A percentile compares a stretch with the other conserved stretches of the same genome.
phyloP scores from a whole-genome alignment of 257 asterid species.

The Scutellaria barbata region DNA sequence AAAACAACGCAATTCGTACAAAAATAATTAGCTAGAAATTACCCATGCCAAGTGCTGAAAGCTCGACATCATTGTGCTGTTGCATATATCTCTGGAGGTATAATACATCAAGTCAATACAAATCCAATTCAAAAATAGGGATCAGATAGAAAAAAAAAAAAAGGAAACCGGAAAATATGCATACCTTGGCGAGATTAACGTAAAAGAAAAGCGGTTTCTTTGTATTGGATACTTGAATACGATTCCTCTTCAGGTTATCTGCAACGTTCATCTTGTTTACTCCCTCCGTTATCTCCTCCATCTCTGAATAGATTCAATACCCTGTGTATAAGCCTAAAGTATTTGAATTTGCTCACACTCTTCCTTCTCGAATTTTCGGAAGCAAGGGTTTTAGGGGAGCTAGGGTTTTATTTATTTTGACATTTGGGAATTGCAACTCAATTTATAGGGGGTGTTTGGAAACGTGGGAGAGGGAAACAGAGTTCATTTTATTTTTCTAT shows the following conservation, averaged over 20 bases:
- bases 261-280: constrained; percentile 55
- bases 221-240: constrained; percentile 83
- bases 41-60: constrained; percentile 96
- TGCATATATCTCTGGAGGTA: constrained; percentile 74
- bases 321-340: neutral
- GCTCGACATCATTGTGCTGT: constrained; percentile 82
- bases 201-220: constrained; percentile 84
- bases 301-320: constrained; percentile 16
- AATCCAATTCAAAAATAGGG: neutral
- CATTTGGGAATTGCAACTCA: constrained; percentile 33
- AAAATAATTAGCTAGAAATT: constrained; percentile 30
- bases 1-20: neutral
- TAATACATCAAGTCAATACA: constrained; percentile 20
- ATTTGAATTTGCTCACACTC: constrained; percentile 10
- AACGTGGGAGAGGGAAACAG: neutral
- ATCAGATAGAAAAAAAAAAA: constrained; percentile 2
- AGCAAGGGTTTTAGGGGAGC: constrained; percentile 37
- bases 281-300: constrained; percentile 69
- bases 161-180: neutral
- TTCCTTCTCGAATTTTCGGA: neutral
- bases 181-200: constrained; percentile 82
- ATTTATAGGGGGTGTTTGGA: constrained; percentile 26
- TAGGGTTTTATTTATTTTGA: constrained; percentile 37
- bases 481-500: too few species aligned
- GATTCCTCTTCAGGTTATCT: constrained; percentile 67